Conservation (phyloP, 2,329 filamentous ascomycete genomes). For the Talaromyces pinophilus region DNA sequence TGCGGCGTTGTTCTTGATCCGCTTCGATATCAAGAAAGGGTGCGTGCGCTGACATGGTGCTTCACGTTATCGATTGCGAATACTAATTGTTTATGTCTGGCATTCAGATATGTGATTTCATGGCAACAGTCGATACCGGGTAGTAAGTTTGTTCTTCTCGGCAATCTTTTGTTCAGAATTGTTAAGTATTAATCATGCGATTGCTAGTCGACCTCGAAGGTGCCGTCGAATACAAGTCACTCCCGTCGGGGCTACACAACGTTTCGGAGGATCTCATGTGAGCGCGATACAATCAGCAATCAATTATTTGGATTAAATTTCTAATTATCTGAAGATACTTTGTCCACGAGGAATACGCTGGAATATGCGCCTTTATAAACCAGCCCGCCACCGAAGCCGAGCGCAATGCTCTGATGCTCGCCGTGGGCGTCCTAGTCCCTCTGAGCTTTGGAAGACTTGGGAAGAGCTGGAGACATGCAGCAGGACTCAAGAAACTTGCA, state of each 20-base stretch:
- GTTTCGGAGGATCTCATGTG: slow-evolving; percentile 78
- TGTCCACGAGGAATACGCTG: slow-evolving; percentile 79
- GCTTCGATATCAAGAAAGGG: slow-evolving; percentile 89
- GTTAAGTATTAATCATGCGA: not conserved
- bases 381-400: slow-evolving; percentile 73
- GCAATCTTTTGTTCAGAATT: not conserved
- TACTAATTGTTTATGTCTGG: slow-evolving; percentile 1
- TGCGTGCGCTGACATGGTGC: slow-evolving; percentile 45
- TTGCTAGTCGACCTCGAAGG: slow-evolving; percentile 67
- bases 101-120: slow-evolving; percentile 69
- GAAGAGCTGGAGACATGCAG: slow-evolving; percentile 84
- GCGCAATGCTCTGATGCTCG: slow-evolving; percentile 88
- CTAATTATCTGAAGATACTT: slow-evolving; percentile 71
- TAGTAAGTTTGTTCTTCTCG: slow-evolving; percentile 50
- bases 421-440: slow-evolving; percentile 85
- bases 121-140: slow-evolving; percentile 77
- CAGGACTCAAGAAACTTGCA: slow-evolving; percentile 72
- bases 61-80: not conserved
- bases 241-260: slow-evolving; percentile 89
- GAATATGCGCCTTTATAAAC: slow-evolving; percentile 89
- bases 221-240: slow-evolving; percentile 91
- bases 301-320: not conserved
- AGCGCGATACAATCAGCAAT: slow-evolving; percentile 28
- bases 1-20: slow-evolving; percentile 81
- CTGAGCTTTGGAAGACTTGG: slow-evolving; percentile 82